These are phyloP conservation scores for Chionographis japonica DNA, from an alignment of 106 monocot genomes.

Conservation along the genomic window DNA sequence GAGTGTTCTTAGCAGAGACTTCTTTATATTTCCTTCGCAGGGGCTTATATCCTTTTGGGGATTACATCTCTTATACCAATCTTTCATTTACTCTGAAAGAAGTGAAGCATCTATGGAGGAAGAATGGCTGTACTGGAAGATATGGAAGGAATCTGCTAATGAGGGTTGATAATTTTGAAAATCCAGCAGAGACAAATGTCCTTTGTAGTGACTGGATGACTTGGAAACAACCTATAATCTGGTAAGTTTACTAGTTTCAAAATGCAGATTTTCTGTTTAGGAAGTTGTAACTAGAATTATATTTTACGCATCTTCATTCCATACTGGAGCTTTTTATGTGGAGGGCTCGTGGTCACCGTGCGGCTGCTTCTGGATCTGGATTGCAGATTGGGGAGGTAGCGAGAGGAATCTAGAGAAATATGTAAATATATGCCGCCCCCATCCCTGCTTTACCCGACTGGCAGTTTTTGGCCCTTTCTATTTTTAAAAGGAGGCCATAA, in stretches of 20 bases:
- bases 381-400: too few relatives aligned
- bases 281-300: too few relatives aligned
- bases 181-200: constrained; percentile 72
- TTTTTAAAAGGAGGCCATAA: too few relatives aligned
- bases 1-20: constrained; percentile 6
- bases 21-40: constrained; percentile 38
- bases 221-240: constrained; percentile 93
- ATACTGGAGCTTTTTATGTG: too few relatives aligned
- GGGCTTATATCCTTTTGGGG: constrained; percentile 79
- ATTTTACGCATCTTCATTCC: too few relatives aligned
- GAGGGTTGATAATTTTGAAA: constrained; percentile 78
- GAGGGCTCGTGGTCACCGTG: too few relatives aligned
- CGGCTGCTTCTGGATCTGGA: too few relatives aligned
- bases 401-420: too few relatives aligned
- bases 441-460: too few relatives aligned
- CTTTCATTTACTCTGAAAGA: constrained; percentile 74
- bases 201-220: constrained; percentile 78
- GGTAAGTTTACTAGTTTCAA: constrained; percentile 34
- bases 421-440: too few relatives aligned
- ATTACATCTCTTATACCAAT: constrained; percentile 77
- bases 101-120: constrained; percentile 94
- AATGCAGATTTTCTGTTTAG: background rate
- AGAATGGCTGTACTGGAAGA: constrained; percentile 65
- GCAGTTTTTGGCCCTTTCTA: too few relatives aligned
- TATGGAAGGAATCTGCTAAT: constrained; percentile 51